phyloP scores from a whole-genome alignment of 257 asterid genomes.

The Solanum appendiculatum region DNA sequence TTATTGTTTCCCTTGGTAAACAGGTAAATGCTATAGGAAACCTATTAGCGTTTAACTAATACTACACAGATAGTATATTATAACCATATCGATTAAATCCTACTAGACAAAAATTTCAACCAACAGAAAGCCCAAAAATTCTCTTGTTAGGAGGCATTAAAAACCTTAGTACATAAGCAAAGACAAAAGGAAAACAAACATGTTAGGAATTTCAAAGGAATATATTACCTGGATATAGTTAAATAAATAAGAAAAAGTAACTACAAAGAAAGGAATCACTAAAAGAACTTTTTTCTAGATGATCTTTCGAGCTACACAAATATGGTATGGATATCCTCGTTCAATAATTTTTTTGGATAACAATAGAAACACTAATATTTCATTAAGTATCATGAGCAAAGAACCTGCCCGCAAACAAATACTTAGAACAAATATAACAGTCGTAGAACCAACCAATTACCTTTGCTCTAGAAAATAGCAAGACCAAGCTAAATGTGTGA shows the following conservation, averaged over 20 bases:
- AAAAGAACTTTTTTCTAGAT: neutral
- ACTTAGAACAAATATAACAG: neutral
- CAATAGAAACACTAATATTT: neutral
- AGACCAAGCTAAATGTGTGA: conserved; percentile 78
- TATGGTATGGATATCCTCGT: neutral
- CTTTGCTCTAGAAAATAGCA: conserved; percentile 87
- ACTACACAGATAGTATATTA: neutral
- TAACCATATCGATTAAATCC: neutral
- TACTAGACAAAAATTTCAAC: neutral
- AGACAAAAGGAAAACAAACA: neutral
- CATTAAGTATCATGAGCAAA: neutral
- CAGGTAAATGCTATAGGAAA: neutral
- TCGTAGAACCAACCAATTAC: conserved; percentile 23
- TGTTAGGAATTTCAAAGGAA: neutral
- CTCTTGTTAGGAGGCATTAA: neutral
- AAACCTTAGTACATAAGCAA: neutral
- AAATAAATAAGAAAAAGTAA: neutral
- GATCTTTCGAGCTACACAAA: neutral
- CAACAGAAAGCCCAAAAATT: neutral
- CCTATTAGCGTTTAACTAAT: neutral
- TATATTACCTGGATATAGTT: neutral
- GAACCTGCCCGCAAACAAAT: neutral
- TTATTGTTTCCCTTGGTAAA: neutral
- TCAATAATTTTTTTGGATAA: neutral
- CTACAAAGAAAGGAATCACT: neutral